Conservation (phyloP, 768 basidiomycete species). For the Rhodotorula kratochvilovae region DNA sequence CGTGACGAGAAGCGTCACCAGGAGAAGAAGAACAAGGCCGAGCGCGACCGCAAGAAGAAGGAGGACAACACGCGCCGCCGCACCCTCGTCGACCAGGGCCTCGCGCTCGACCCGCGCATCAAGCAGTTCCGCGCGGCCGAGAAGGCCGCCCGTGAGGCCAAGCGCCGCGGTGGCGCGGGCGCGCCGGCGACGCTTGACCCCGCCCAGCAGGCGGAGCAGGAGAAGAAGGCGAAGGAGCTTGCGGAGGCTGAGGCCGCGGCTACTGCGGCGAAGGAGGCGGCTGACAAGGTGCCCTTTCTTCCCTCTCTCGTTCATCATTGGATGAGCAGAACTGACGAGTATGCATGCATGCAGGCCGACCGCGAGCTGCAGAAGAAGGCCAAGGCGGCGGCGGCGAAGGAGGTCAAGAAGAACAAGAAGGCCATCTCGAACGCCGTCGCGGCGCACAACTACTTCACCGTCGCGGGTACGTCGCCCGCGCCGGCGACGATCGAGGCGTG, state of each 20-base stretch:
- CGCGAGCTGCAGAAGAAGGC: conserved; percentile 91
- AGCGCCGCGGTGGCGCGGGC: conserved; percentile 53
- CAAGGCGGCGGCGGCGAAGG: conserved; percentile 54
- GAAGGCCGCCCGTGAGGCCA: conserved; percentile 86
- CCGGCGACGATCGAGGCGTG: conserved; percentile 49
- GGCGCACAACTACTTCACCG: conserved; percentile 51
- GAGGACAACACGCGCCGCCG: conserved; percentile 90
- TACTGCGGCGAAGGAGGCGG: conserved; percentile 59
- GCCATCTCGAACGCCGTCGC: conserved; percentile 49
- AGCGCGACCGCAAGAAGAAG: conserved; percentile 93
- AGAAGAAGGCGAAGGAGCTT: conserved; percentile 47
- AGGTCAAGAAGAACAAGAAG: conserved; percentile 44
- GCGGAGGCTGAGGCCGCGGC: conserved; percentile 63
- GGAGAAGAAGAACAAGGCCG: conserved; percentile 98
- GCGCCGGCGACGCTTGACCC: conserved; percentile 46
- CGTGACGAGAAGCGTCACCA: conserved; percentile 98
- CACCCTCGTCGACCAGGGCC: conserved; percentile 75
- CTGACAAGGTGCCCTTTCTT: conserved; percentile 61
- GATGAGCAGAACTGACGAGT: background rate
- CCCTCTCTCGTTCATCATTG: background rate
- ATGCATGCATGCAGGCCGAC: conserved; percentile 56
- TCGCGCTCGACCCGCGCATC: conserved; percentile 83
- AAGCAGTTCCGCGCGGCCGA: conserved; percentile 94
- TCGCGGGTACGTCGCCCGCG: conserved; percentile 47
- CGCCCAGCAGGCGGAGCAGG: conserved; percentile 55